Evolutionary conservation across 2,329 filamentous ascomycete genomes (phyloP), one percentile per base, ranked within the genome.

Genomic region (Graphiopsis chlorocephala): DNA sequence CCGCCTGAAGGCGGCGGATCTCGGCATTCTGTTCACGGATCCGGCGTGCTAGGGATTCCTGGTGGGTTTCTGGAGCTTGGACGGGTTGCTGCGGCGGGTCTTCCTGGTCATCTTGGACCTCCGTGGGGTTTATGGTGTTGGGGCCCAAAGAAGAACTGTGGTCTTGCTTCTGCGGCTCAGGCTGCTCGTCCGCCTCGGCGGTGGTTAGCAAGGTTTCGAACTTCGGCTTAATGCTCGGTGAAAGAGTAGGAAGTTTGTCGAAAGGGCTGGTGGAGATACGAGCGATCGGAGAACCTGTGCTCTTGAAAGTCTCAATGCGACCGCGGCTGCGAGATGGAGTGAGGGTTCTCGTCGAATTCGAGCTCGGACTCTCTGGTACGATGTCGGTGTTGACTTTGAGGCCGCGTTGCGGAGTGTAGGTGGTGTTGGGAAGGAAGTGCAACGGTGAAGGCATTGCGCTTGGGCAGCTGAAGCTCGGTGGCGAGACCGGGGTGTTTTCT

Each of bases 381-480:
- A 45, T 12, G 8, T 29, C 35, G 7, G 20, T 50, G 56, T 66
- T 66, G 35, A 55, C 35, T 28, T 66, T 53, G 59, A 64, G 62
- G 35, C 52, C 55, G 15, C 53, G 56, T 2, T 65, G 56, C 10
- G 70, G 69, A 15, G 47, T 58, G 60, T 69, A 72, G n/a, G 57
- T 66, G 7, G 67, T 67, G 15, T 64, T 55, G 33, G 69, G 71
- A 31, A 72, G 63, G 26, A 68, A 64, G 10, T 70, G 67, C 31
- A 75, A 65, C 14, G 73, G 73, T 3, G 69, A 72, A 6, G 73
- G 73, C 61, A 70, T 66, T 1, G 72, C 72, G 60, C 73, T 74
- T 3, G 67, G 69, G 53, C 71, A 66, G 38, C 66, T 65, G 61
- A 64, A 66, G 23, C 57, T 66, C 47, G 66, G 62, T n/a, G 70